phyloP scores from a whole-genome alignment of 495 filamentous ascomycete genomes.

The Aspergillus bridgeri region DNA sequence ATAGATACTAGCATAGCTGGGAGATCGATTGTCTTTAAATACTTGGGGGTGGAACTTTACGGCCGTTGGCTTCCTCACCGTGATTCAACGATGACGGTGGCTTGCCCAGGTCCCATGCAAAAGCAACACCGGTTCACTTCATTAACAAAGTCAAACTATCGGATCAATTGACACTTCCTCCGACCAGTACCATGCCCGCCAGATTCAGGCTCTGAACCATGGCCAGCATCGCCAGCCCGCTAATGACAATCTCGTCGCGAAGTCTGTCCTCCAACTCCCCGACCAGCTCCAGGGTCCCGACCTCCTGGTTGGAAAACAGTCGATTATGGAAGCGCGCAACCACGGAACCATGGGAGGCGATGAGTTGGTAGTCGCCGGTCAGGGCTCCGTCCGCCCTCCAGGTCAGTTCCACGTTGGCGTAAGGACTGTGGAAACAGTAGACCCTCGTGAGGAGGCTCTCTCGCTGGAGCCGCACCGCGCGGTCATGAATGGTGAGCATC shows the following conservation, averaged over 20 bases:
- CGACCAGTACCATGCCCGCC: conserved; percentile 3
- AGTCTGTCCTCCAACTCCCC: not conserved
- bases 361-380: conserved; percentile 8
- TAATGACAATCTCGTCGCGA: conserved; percentile 5
- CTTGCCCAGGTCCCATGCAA: too few relatives aligned
- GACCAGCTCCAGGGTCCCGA: conserved; percentile 6
- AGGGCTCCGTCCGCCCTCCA: conserved; percentile 7
- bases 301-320: conserved; percentile 5
- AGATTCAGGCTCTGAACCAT: conserved; percentile 10
- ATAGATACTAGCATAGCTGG: too few relatives aligned
- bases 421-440: conserved; percentile 1
- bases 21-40: too few relatives aligned
- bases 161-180: not conserved
- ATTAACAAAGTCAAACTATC: not conserved
- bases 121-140: too few relatives aligned
- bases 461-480: not conserved
- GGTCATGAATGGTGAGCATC: not conserved
- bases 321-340: conserved; percentile 8
- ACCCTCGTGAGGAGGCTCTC: not conserved
- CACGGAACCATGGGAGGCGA: not conserved
- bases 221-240: conserved; percentile 8
- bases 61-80: too few relatives aligned
- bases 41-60: too few relatives aligned
- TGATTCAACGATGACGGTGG: too few relatives aligned
- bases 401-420: not conserved